A percentile compares a stretch with the other conserved stretches of the same genome.
phyloP scores from a whole-genome alignment of 495 filamentous ascomycete genomes.

The Elaphomyces granulatus region DNA sequence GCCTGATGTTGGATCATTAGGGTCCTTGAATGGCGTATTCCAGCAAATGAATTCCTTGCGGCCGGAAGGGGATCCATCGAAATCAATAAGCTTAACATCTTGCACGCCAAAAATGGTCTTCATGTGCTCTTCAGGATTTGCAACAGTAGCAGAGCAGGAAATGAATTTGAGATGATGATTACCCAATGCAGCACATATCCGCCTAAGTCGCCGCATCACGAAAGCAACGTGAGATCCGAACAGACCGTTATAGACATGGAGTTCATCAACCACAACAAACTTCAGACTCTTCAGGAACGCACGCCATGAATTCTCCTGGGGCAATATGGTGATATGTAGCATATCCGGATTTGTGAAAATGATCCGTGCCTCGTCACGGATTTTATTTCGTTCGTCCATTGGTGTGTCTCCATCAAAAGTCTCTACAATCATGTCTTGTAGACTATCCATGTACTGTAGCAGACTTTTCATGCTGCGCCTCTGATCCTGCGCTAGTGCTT shows the following conservation, averaged over 20 bases:
- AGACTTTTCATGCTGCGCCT: constrained; percentile 76
- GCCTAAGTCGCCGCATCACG: constrained; percentile 80
- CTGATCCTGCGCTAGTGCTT: constrained; percentile 94
- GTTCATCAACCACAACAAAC: constrained; percentile 78
- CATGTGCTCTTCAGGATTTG: constrained; percentile 89
- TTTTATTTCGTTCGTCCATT: constrained; percentile 57
- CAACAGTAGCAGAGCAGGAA: constrained; percentile 93
- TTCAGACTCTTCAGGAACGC: constrained; percentile 76
- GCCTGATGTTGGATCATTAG: constrained; percentile 70
- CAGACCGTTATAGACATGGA: constrained; percentile 93
- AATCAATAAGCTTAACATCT: constrained; percentile 62
- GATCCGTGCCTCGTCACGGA: constrained; percentile 80
- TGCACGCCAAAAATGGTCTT: constrained; percentile 84
- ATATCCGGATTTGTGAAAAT: constrained; percentile 99
- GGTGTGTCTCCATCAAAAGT: constrained; percentile 95
- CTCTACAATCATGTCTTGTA: constrained; percentile 69
- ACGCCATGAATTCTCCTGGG: constrained; percentile 82
- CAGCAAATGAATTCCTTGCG: constrained; percentile 94
- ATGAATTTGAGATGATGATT: constrained; percentile 86
- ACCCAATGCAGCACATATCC: constrained; percentile 84
- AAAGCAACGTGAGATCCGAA: constrained; percentile 91
- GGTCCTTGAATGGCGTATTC: constrained; percentile 95
- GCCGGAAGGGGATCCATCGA: constrained; percentile 86
- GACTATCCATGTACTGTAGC: constrained; percentile 57
- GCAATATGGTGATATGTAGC: constrained; percentile 89